Evolutionary conservation across 352 stramenopile species (phyloP).

Genomic region (Ophiocytium majus): DNA sequence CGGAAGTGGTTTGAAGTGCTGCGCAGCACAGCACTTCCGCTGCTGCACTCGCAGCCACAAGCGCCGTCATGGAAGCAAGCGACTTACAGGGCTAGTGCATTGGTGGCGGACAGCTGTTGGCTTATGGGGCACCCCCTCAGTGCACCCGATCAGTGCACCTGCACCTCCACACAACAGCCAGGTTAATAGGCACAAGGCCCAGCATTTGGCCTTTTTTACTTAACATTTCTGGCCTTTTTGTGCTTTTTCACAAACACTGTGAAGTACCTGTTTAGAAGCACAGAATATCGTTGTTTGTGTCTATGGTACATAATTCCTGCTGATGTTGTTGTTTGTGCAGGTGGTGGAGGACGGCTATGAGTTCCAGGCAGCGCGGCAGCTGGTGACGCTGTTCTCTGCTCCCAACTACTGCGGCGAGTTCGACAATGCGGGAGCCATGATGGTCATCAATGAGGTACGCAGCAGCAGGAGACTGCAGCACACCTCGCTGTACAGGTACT

Average conservation of each 20-base stretch:
- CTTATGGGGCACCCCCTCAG: not conserved
- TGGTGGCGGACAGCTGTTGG: too few relatives aligned
- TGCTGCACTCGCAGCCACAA: too few relatives aligned
- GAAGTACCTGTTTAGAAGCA: not conserved
- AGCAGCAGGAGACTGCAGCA: too few relatives aligned
- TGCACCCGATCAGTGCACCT: not conserved
- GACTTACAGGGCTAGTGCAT: too few relatives aligned
- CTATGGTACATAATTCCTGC: not conserved
- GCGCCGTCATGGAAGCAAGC: too few relatives aligned
- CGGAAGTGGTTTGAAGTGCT: too few relatives aligned
- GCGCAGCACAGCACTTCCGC: too few relatives aligned
- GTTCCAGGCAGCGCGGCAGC: slow-evolving; percentile 96
- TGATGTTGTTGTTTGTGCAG: slow-evolving; percentile 53
- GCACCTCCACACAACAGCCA: not conserved
- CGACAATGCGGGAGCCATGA: slow-evolving; percentile 81
- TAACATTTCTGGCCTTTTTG: not conserved
- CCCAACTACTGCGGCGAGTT: slow-evolving; percentile 86
- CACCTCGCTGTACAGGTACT: too few relatives aligned
- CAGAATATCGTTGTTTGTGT: not conserved
- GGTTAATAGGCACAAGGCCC: not conserved
- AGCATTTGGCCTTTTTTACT: not conserved
- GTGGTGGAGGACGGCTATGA: slow-evolving; percentile 99
- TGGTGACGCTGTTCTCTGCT: slow-evolving; percentile 99
- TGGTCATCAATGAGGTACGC: slow-evolving; percentile 60
- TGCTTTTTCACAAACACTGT: not conserved